These are phyloP conservation scores for Quillaja saponaria DNA, from an alignment of 306 rosid species.

Conservation along the genomic window DNA sequence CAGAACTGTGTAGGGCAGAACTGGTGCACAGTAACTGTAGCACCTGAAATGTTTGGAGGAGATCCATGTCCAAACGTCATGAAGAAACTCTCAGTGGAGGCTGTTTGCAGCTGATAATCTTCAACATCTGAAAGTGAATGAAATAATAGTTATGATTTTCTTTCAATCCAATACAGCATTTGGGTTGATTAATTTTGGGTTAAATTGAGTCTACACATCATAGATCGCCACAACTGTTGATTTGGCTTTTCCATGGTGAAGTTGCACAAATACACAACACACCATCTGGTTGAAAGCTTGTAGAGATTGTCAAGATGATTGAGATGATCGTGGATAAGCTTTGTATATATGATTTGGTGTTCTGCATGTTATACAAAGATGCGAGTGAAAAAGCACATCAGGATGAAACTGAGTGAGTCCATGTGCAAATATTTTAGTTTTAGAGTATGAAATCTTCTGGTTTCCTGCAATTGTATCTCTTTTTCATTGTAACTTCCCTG, in stretches of 20 bases:
- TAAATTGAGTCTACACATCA: conserved; percentile 34
- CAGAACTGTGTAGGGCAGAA: conserved; percentile 87
- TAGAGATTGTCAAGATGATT: conserved; percentile 47
- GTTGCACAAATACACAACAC: conserved; percentile 89
- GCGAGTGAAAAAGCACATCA: conserved; percentile 50
- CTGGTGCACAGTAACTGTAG: conserved; percentile 72
- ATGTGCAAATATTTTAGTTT: conserved; percentile 50
- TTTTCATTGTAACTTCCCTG: conserved; percentile 18
- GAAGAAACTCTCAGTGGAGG: conserved; percentile 93
- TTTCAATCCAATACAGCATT: conserved; percentile 23
- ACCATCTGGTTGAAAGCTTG: conserved; percentile 60
- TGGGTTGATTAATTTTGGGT: conserved; percentile 17
- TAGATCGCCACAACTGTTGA: conserved; percentile 48
- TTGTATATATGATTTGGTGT: conserved; percentile 43
- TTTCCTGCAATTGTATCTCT: conserved; percentile 46
- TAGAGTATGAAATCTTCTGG: conserved; percentile 54
- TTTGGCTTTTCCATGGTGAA: conserved; percentile 80
- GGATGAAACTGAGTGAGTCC: conserved; percentile 62
- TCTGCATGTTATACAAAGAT: conserved; percentile 34
- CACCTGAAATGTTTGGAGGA: conserved; percentile 85
- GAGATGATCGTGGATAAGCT: conserved; percentile 37
- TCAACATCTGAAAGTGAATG: conserved; percentile 31
- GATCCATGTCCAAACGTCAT: conserved; percentile 93
- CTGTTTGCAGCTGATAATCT: conserved; percentile 74
- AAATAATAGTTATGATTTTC: conserved; percentile 35